Evolutionary conservation across 768 basidiomycete species (phyloP).

Genomic region (Udeniomyces megalosporus): DNA sequence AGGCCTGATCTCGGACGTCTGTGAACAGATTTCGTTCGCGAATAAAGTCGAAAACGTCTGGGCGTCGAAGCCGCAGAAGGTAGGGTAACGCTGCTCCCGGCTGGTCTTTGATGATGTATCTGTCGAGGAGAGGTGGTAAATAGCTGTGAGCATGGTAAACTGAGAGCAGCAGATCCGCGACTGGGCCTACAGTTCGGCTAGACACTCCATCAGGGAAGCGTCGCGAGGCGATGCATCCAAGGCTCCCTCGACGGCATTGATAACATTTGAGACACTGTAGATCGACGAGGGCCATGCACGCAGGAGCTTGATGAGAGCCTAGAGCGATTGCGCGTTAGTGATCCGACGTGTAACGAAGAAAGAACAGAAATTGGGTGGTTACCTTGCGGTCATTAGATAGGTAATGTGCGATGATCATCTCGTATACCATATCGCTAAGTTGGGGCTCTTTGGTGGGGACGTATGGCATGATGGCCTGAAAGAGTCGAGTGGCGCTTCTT

Average conservation of each 20-base stretch:
- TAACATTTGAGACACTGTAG: slow-evolving; percentile 72
- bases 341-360: background rate
- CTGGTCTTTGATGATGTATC: slow-evolving; percentile 74
- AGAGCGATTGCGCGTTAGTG: background rate
- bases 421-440: slow-evolving; percentile 71
- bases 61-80: slow-evolving; percentile 65
- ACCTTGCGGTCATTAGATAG: slow-evolving; percentile 61
- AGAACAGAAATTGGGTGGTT: background rate
- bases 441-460: slow-evolving; percentile 70
- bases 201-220: slow-evolving; percentile 70
- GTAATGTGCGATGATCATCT: slow-evolving; percentile 83
- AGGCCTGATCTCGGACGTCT: slow-evolving; percentile 81
- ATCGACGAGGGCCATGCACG: slow-evolving; percentile 80
- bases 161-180: background rate
- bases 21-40: slow-evolving; percentile 85
- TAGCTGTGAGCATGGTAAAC: too few relatives aligned
- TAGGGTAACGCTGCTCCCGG: slow-evolving; percentile 86
- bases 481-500: too few relatives aligned
- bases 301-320: slow-evolving; percentile 65
- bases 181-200: slow-evolving; percentile 61
- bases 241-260: slow-evolving; percentile 71
- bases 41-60: slow-evolving; percentile 88
- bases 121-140: slow-evolving; percentile 25
- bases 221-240: slow-evolving; percentile 28
- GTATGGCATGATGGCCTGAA: slow-evolving; percentile 75